Evolutionary conservation across 768 basidiomycete genomes (phyloP).

Genomic region (Macrolepiota fuliginosa): DNA sequence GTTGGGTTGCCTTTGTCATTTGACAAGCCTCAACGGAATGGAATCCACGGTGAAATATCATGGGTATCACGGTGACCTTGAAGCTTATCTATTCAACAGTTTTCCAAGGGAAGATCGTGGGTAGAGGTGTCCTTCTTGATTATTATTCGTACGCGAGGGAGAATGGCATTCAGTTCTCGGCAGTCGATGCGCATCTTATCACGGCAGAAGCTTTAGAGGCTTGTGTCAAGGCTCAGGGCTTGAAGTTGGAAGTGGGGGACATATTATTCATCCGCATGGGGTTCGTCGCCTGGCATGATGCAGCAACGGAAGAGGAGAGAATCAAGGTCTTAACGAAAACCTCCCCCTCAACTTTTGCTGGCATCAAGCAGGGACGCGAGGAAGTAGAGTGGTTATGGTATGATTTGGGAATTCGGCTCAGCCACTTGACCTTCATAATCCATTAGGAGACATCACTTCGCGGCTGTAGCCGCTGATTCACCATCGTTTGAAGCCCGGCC

Average conservation of each 20-base stretch:
- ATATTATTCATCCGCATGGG: conserved; percentile 25
- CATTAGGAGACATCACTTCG: conserved; percentile 24
- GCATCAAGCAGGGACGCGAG: conserved; percentile 18
- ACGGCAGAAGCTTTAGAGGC: conserved; percentile 20
- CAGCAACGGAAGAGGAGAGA: conserved; percentile 20
- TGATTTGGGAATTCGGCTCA: neutral
- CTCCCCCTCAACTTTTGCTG: conserved; percentile 12
- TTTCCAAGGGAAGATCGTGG: conserved; percentile 25
- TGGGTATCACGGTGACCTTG: neutral
- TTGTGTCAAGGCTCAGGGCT: conserved; percentile 19
- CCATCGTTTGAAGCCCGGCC: conserved; percentile 25
- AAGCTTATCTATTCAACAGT: conserved; percentile 4
- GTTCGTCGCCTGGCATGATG: conserved; percentile 21
- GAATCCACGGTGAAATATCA: conserved; percentile 20
- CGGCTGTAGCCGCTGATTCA: conserved; percentile 23
- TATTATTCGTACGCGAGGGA: conserved; percentile 20
- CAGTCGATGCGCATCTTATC: conserved; percentile 17
- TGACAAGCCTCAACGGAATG: conserved; percentile 20
- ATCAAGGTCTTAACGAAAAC: neutral
- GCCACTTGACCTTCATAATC: neutral
- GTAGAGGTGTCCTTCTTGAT: conserved; percentile 24
- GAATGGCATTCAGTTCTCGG: conserved; percentile 16
- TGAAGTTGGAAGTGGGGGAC: conserved; percentile 21
- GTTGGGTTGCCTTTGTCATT: conserved; percentile 12
- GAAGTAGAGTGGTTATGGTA: conserved; percentile 25